Evolutionary conservation across 2,329 filamentous ascomycete species (phyloP).

Genomic region (Paradendryphiella salina): DNA sequence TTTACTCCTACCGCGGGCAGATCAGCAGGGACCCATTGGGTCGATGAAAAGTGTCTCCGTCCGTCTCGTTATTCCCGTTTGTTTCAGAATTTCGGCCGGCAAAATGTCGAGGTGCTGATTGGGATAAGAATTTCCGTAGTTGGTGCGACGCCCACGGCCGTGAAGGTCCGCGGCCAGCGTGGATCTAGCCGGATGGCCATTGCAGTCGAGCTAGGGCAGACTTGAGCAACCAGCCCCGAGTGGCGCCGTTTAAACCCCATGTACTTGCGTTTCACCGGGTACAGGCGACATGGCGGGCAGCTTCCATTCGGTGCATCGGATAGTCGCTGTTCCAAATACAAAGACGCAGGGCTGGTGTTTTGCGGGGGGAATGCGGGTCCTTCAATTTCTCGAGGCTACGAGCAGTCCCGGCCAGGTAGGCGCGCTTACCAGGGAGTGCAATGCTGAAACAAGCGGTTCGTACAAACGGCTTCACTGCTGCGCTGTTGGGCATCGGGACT

Average conservation of each 20-base stretch:
- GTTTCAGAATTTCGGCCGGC: conserved; percentile 22
- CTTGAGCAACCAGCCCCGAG: no score
- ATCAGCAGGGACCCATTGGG: conserved; percentile 25
- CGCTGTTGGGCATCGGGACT: neutral
- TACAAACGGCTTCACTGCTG: neutral
- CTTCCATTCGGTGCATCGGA: neutral
- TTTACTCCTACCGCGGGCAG: conserved; percentile 12
- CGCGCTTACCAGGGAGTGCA: neutral
- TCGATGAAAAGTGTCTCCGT: conserved; percentile 30
- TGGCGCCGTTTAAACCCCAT: no score
- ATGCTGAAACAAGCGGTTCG: conserved; percentile 5
- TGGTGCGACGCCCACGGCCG: neutral
- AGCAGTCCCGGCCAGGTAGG: conserved; percentile 5
- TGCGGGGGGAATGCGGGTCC: conserved; percentile 12
- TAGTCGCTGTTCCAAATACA: neutral
- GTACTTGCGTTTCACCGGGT: no score
- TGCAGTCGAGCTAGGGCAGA: no score
- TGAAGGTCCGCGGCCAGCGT: neutral
- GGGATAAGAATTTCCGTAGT: neutral
- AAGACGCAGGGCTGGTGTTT: conserved; percentile 7
- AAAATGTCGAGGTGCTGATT: conserved; percentile 3
- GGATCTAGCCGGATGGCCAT: no score
- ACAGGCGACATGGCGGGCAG: neutral
- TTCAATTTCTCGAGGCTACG: conserved; percentile 15
- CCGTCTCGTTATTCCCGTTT: conserved; percentile 23